Evolutionary conservation across 202 grass and related monocot genomes (phyloP), one percentile per base, ranked within the genome.

Genomic region (Zoysia matrella): DNA sequence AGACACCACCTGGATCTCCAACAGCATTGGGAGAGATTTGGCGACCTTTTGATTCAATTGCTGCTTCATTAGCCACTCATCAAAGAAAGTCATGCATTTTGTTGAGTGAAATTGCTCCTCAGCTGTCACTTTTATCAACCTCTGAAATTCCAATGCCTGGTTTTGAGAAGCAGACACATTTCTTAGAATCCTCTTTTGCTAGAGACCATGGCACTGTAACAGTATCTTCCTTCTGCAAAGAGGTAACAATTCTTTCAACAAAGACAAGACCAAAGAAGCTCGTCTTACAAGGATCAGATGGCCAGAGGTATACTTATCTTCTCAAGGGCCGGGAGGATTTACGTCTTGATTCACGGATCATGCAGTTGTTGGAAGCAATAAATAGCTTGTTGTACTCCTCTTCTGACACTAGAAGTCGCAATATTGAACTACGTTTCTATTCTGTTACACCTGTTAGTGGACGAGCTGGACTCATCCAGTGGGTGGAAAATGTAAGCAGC

Each of bases 141-240:
- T 98, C 95, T 86, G 88, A 98, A 71, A 94, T 98, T 94, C 95
- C 95, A 88, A 93, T 98, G 92, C 95, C 95, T 82, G 95, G 95
- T 81, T 93, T 98, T 88, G 95, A 98, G 86, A 98, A 94, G 86
- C 92, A 97, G 80, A 90, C 83, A 62, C 72, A 83, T 90, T 86
- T 86, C 76, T 78, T 76, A 66, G 83, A 90, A 71, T 80, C 56
- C 68, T 80, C 51, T 72, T 83, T 84, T 77, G 67, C 66, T 81
- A 87, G 81, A 83, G 77, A 42, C 64, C 89, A 85, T 86, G 85
- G 83, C 49, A 87, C 73, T 67, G 49, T 98, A 67, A 94, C 95
- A 66, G 73, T 98, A 61, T 89, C 90, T 67, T 94, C 95, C 61
- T 94, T 98, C 75, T 90, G 82, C 73, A 88, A 98, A 79, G 90